Evolutionary conservation across 192 early-diverging fungal genomes (phyloP).

Genomic region (Spizellomyces punctatus): DNA sequence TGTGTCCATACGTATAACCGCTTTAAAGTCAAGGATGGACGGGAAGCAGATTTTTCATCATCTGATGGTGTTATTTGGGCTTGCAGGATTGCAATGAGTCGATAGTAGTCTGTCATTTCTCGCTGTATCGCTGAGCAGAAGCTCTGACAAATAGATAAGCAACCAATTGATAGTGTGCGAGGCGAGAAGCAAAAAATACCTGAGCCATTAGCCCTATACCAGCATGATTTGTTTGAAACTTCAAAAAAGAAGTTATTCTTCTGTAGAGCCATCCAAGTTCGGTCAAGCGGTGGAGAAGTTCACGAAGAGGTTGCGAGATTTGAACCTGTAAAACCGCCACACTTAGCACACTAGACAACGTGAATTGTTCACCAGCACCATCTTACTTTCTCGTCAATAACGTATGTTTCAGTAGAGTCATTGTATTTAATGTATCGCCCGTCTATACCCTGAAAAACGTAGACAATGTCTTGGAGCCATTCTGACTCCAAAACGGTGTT

Average conservation of each 20-base stretch:
- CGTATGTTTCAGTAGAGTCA: constrained; percentile 48
- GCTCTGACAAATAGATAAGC: constrained; percentile 52
- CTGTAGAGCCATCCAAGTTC: constrained; percentile 83
- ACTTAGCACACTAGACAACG: neutral
- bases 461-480: constrained; percentile 84
- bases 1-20: constrained; percentile 85
- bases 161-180: neutral
- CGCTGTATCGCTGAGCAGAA: constrained; percentile 79
- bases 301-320: constrained; percentile 64
- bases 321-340: constrained; percentile 35
- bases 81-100: constrained; percentile 84
- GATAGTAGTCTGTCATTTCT: constrained; percentile 84
- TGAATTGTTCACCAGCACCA: constrained; percentile 9
- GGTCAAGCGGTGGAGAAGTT: constrained; percentile 65
- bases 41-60: constrained; percentile 29
- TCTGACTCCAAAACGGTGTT: constrained; percentile 31
- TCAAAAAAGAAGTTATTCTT: constrained; percentile 62
- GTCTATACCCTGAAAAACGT: constrained; percentile 92
- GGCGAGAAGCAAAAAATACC: neutral
- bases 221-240: constrained; percentile 23
- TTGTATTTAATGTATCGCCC: constrained; percentile 80
- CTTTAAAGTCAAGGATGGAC: constrained; percentile 74
- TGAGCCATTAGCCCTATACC: neutral
- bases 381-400: constrained; percentile 55
- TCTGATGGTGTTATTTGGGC: constrained; percentile 61